phyloP scores from a whole-genome alignment of 148 eudicot species.

The Chenopodium album region DNA sequence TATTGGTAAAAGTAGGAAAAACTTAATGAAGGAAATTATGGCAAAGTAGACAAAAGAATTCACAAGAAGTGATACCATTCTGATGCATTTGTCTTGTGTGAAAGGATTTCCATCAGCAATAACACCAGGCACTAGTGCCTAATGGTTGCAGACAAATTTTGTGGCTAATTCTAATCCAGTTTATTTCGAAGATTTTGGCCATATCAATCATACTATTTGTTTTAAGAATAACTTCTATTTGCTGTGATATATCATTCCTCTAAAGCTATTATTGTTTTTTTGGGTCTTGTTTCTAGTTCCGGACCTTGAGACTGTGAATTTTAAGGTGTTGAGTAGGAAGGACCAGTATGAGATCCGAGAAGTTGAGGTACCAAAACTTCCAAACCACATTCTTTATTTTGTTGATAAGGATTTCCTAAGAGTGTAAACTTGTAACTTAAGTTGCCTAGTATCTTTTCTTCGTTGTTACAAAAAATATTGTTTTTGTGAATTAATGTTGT shows the following conservation, averaged over 20 bases:
- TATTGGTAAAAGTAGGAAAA: no score
- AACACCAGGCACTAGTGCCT: background rate
- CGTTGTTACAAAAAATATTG: background rate
- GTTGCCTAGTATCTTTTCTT: background rate
- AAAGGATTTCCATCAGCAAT: background rate
- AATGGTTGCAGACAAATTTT: background rate
- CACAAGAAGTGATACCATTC: background rate
- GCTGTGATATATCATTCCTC: background rate
- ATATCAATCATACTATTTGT: background rate
- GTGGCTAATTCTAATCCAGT: background rate
- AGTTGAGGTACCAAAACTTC: constrained; percentile 58
- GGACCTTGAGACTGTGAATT: constrained; percentile 78
- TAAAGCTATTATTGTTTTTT: background rate
- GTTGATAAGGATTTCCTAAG: background rate
- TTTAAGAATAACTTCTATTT: background rate
- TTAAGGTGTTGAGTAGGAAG: constrained; percentile 57
- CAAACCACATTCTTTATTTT: background rate
- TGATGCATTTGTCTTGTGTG: background rate
- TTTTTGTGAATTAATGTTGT: background rate
- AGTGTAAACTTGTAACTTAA: background rate
- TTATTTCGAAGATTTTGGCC: background rate
- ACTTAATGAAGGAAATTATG: no score
- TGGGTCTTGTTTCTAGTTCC: constrained; percentile 53
- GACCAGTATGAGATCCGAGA: constrained; percentile 86
- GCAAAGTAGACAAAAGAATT: background rate